phyloP scores from a whole-genome alignment of 1,284 basidiomycete genomes.

The Puccinia triticina region DNA sequence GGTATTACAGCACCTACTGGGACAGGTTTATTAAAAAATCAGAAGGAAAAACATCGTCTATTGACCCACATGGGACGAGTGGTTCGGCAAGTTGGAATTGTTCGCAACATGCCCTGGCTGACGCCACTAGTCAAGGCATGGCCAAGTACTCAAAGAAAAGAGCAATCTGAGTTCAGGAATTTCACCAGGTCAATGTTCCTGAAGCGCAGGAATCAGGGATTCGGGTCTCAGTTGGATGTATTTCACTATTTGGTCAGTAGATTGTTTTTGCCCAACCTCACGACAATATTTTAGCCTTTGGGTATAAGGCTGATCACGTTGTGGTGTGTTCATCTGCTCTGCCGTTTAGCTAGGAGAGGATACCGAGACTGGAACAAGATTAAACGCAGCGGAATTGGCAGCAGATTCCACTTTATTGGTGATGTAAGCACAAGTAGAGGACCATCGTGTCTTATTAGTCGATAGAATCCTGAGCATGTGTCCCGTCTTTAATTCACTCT shows the following conservation, averaged over 20 bases:
- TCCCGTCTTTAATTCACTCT: not conserved
- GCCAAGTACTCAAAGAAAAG: slow-evolving; percentile 27
- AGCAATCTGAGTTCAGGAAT: slow-evolving; percentile 33
- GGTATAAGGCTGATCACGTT: not conserved
- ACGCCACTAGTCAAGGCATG: slow-evolving; percentile 35
- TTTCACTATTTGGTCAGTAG: slow-evolving; percentile 46
- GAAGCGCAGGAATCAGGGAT: slow-evolving; percentile 33
- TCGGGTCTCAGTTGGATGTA: slow-evolving; percentile 36
- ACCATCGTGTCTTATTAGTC: not conserved
- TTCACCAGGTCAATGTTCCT: slow-evolving; percentile 47
- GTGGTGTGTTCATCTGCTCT: not conserved
- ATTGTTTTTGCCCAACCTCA: not conserved
- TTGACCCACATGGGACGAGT: slow-evolving; percentile 46
- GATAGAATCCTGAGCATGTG: not conserved
- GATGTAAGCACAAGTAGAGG: slow-evolving; percentile 22
- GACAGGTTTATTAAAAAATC: slow-evolving; percentile 29
- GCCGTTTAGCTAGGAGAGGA: slow-evolving; percentile 36
- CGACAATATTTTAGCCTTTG: not conserved
- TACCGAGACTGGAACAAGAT: slow-evolving; percentile 41
- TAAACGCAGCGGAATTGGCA: slow-evolving; percentile 29
- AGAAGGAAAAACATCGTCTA: slow-evolving; percentile 30
- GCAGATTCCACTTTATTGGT: slow-evolving; percentile 43
- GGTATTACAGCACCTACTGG: slow-evolving; percentile 14
- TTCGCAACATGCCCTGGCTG: slow-evolving; percentile 48
- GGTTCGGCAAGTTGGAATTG: slow-evolving; percentile 49